phyloP scores from a whole-genome alignment of 768 basidiomycete species.

The Auriscalpium microsporum region DNA sequence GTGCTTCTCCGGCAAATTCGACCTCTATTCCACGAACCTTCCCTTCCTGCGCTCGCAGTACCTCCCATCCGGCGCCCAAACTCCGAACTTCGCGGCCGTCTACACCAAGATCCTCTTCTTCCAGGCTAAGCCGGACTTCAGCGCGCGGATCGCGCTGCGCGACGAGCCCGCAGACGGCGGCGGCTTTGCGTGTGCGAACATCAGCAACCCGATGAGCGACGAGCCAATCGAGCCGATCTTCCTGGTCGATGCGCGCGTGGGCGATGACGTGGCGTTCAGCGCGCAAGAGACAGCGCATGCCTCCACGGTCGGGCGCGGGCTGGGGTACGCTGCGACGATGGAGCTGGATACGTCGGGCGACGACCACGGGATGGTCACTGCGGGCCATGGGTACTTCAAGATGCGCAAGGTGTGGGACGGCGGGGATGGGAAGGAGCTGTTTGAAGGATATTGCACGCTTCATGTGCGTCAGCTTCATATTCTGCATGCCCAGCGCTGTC shows the following conservation, averaged over 20 bases:
- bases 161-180: neutral
- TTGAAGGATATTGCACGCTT: slow-evolving; percentile 4
- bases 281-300: neutral
- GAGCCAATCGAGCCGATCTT: slow-evolving; percentile 7
- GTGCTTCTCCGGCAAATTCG: slow-evolving; percentile 12
- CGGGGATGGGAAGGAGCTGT: slow-evolving; percentile 1
- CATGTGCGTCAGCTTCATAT: neutral
- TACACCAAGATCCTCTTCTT: slow-evolving; percentile 5
- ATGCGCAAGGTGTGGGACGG: slow-evolving; percentile 8
- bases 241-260: neutral
- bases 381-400: slow-evolving; percentile 1
- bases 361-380: neutral
- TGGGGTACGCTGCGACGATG: neutral
- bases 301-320: neutral
- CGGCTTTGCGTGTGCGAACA: neutral
- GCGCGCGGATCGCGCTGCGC: slow-evolving; percentile 1
- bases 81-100: slow-evolving; percentile 6
- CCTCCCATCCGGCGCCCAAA: slow-evolving; percentile 1
- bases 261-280: neutral
- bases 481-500: neutral
- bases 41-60: slow-evolving; percentile 3
- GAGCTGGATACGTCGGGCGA: neutral
- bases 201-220: slow-evolving; percentile 6
- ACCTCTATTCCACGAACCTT: slow-evolving; percentile 8
- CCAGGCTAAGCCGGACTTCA: slow-evolving; percentile 11